phyloP scores from a whole-genome alignment of 2,329 filamentous ascomycete genomes.

The Cercospora beticola region DNA sequence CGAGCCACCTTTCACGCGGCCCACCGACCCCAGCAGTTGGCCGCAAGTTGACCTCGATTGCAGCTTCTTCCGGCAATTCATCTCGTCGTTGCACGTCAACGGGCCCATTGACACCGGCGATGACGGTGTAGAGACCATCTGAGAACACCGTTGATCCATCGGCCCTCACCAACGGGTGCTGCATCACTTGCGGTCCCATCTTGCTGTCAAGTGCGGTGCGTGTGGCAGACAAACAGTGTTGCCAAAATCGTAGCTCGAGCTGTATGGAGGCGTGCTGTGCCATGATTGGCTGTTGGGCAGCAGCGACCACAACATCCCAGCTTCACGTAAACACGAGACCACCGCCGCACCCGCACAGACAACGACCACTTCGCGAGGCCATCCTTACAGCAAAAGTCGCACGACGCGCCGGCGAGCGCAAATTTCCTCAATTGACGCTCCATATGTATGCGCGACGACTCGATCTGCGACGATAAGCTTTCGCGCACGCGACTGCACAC shows the following conservation, averaged over 20 bases:
- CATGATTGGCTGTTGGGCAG: conserved; percentile 3
- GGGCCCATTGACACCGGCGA: conserved; percentile 87
- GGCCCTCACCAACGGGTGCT: conserved; percentile 60
- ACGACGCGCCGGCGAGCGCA: conserved; percentile 11
- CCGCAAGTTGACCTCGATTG: conserved; percentile 84
- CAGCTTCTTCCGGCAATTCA: conserved; percentile 86
- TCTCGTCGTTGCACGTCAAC: conserved; percentile 86
- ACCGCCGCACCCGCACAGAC: not conserved
- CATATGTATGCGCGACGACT: conserved; percentile 16
- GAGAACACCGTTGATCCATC: conserved; percentile 81
- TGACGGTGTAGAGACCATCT: conserved; percentile 73
- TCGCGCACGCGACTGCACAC: conserved; percentile 17
- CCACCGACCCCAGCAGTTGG: conserved; percentile 77
- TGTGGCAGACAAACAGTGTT: not conserved
- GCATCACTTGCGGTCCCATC: conserved; percentile 32
- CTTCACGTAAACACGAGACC: conserved; percentile 14
- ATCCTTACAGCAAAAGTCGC: conserved; percentile 7
- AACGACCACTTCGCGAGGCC: conserved; percentile 6
- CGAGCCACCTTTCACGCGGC: conserved; percentile 67
- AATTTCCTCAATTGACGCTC: not conserved
- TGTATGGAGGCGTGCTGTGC: not conserved
- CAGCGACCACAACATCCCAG: conserved; percentile 2
- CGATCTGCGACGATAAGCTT: conserved; percentile 14
- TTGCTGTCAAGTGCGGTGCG: not conserved
- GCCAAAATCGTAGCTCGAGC: conserved; percentile 3